A percentile compares a stretch with the other conserved stretches of the same genome.
These are phyloP conservation scores for Colletotrichum cuscutae DNA, from an alignment of 2,329 filamentous ascomycete genomes.

Conservation along the genomic window DNA sequence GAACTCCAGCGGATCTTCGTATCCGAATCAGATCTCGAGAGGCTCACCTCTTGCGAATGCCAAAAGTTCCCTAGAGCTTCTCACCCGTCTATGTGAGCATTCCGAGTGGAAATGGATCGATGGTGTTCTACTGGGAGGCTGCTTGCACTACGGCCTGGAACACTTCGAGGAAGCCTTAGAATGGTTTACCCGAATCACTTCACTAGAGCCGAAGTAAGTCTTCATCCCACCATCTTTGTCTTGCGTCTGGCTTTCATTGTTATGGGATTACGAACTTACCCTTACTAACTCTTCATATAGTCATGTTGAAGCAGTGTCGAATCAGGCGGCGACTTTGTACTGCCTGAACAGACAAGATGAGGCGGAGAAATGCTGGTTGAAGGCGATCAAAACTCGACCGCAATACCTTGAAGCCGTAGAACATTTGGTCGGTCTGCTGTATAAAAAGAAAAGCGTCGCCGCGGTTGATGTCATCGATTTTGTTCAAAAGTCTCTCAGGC, in stretches of 20 bases:
- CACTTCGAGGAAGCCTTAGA: conserved; percentile 81
- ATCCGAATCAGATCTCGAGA: background rate
- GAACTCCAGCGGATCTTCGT: background rate
- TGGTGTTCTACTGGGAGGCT: conserved; percentile 90
- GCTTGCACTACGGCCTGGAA: conserved; percentile 89
- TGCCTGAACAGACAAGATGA: conserved; percentile 85
- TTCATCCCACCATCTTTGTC: background rate
- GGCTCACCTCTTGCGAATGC: conserved; percentile 53
- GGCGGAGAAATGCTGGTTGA: conserved; percentile 86
- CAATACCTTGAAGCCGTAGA: conserved; percentile 95
- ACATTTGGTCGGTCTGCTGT: conserved; percentile 89
- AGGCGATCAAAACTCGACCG: conserved; percentile 84
- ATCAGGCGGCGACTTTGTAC: conserved; percentile 88
- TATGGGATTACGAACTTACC: too few species aligned
- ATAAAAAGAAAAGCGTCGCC: conserved; percentile 83
- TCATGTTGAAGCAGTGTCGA: conserved; percentile 93
- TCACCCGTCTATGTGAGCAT: conserved; percentile 80
- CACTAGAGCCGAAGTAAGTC: conserved; percentile 65
- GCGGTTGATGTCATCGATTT: conserved; percentile 89
- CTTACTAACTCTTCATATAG: conserved; percentile 49
- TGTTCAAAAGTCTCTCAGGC: conserved; percentile 77
- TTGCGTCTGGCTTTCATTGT: background rate
- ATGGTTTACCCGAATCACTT: conserved; percentile 76
- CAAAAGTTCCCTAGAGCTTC: conserved; percentile 74
- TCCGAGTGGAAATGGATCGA: conserved; percentile 91